These are phyloP conservation scores for Crataegus laevigata DNA, from an alignment of 306 rosid species.

Conservation along the genomic window DNA sequence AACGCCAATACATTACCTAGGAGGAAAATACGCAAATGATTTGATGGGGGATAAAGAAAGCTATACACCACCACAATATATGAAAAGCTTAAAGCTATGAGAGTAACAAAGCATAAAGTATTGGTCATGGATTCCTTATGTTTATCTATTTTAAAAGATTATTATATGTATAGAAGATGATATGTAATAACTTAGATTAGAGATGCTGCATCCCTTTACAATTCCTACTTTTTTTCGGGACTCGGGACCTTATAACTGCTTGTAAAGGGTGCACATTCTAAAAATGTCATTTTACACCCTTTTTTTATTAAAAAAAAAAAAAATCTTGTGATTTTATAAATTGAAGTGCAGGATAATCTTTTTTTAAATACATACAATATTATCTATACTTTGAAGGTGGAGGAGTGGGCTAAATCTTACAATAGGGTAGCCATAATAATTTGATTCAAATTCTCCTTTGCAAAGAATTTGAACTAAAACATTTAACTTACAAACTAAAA, in stretches of 20 bases:
- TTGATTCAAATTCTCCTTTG: too few relatives aligned
- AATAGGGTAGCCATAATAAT: too few relatives aligned
- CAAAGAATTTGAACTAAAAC: too few relatives aligned
- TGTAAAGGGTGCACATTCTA: background rate
- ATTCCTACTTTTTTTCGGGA: background rate
- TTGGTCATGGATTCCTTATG: background rate
- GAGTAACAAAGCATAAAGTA: background rate
- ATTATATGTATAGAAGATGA: background rate
- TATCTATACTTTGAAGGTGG: too few relatives aligned
- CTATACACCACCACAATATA: background rate
- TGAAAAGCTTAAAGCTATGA: background rate
- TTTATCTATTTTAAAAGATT: background rate
- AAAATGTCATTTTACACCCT: background rate
- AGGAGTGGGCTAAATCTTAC: too few relatives aligned
- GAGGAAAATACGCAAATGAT: background rate
- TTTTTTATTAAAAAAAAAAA: too few relatives aligned
- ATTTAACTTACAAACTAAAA: too few relatives aligned
- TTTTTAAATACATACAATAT: too few relatives aligned
- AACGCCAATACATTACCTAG: background rate
- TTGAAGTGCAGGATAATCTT: too few relatives aligned
- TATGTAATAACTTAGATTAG: background rate
- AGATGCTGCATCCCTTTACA: conserved; percentile 2
- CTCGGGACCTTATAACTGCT: background rate
- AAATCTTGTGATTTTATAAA: too few relatives aligned
- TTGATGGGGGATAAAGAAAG: conserved; percentile 1